Evolutionary conservation across 257 asterid species (phyloP).

Genomic region (Solanum chiquidenum): DNA sequence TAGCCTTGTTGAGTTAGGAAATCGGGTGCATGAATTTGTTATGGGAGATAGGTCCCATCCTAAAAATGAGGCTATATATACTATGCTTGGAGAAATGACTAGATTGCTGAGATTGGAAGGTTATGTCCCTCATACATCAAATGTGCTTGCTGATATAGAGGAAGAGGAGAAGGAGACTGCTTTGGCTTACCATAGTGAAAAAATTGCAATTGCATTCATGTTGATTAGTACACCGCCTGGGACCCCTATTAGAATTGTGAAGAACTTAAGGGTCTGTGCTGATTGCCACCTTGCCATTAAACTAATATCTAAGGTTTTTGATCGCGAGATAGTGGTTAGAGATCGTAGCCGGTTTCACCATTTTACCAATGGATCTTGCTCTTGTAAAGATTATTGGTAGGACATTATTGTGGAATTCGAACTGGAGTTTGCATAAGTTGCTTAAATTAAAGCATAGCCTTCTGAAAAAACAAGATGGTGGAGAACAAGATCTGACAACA

Average conservation of each 20-base stretch:
- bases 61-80: conserved; percentile 44
- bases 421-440: neutral
- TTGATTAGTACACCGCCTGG: conserved; percentile 56
- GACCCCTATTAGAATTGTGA: conserved; percentile 50
- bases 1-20: conserved; percentile 70
- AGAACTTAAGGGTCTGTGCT: conserved; percentile 73
- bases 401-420: neutral
- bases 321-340: conserved; percentile 64
- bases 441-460: neutral
- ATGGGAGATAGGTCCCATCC: conserved; percentile 74
- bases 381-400: conserved; percentile 89
- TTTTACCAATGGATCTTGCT: conserved; percentile 58
- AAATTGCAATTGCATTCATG: conserved; percentile 65
- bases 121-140: conserved; percentile 55
- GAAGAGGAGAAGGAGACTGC: conserved; percentile 91
- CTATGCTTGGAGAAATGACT: conserved; percentile 70
- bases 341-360: conserved; percentile 87
- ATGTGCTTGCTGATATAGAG: conserved; percentile 74
- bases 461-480: neutral
- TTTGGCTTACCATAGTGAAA: conserved; percentile 68
- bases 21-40: conserved; percentile 48
- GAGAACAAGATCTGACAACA: neutral
- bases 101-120: conserved; percentile 57
- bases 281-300: conserved; percentile 79
- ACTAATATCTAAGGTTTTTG: conserved; percentile 44